Conservation (phyloP, 179 eudicot genomes). For the Gypsophila paniculata region DNA sequence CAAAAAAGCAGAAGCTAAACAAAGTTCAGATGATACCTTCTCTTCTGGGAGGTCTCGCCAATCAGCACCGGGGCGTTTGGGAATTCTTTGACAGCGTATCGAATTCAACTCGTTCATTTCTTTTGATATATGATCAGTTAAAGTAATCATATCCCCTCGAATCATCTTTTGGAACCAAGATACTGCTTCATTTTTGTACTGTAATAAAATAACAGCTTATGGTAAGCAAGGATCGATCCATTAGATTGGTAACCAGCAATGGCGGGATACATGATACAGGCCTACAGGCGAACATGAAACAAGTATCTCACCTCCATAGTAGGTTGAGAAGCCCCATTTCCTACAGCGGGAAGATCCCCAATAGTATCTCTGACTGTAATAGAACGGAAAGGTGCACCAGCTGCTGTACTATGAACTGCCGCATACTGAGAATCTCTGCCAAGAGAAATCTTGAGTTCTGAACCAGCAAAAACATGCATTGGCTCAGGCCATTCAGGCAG, state of each 20-base stretch:
- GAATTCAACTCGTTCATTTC: conserved; percentile 86
- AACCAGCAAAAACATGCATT: conserved; percentile 88
- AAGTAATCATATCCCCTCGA: conserved; percentile 43
- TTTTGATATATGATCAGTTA: conserved; percentile 77
- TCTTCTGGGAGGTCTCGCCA: conserved; percentile 96
- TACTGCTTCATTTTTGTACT: conserved; percentile 67
- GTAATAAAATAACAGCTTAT: conserved; percentile 31
- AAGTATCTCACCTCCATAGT: conserved; percentile 55
- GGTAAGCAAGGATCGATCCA: background rate
- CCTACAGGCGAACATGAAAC: background rate
- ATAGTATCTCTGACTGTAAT: conserved; percentile 90
- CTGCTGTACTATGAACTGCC: conserved; percentile 76
- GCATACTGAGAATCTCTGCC: conserved; percentile 50
- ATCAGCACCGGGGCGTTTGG: conserved; percentile 91
- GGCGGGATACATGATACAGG: background rate
- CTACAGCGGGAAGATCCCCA: conserved; percentile 82
- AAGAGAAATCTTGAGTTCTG: conserved; percentile 58
- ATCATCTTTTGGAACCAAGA: conserved; percentile 92
- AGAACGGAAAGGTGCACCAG: conserved; percentile 84
- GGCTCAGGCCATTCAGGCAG: conserved; percentile 99
- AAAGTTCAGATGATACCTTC: conserved; percentile 46
- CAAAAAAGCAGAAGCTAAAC: background rate
- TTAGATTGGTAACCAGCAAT: background rate
- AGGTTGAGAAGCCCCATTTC: conserved; percentile 66
- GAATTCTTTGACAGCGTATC: conserved; percentile 79